Conservation (phyloP, 768 basidiomycete species). For the Collybiopsis confluens region DNA sequence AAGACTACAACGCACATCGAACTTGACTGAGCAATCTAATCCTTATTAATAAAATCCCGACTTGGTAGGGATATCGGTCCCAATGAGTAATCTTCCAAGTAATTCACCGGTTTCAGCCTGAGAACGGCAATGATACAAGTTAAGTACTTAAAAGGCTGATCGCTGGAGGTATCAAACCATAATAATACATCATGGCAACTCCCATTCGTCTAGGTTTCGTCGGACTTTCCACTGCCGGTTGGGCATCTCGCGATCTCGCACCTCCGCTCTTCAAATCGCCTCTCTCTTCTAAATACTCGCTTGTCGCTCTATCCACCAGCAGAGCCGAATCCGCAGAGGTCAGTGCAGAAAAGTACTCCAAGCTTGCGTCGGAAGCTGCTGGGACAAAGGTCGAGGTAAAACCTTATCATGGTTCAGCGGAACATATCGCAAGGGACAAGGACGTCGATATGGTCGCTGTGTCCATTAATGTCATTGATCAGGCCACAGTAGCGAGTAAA, state of each 20-base stretch:
- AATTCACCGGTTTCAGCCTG: too few relatives aligned
- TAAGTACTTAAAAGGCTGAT: too few relatives aligned
- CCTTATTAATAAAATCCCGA: too few relatives aligned
- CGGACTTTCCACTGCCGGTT: background rate
- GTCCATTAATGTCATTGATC: conserved; percentile 25
- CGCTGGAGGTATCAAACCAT: too few relatives aligned
- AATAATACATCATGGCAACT: too few relatives aligned
- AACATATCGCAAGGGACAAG: conserved; percentile 25
- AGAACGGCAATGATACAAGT: too few relatives aligned
- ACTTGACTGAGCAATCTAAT: too few relatives aligned
- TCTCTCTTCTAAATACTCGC: background rate
- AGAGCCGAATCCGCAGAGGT: background rate
- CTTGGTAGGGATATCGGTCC: too few relatives aligned
- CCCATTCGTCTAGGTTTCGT: background rate
- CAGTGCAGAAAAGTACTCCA: background rate
- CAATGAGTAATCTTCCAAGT: too few relatives aligned
- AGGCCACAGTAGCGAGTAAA: conserved; percentile 25
- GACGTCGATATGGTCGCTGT: conserved; percentile 34
- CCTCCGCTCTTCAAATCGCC: background rate
- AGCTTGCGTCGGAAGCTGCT: background rate
- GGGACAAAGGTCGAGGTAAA: background rate
- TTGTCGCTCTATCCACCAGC: conserved; percentile 9
- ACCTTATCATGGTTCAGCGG: conserved; percentile 4
- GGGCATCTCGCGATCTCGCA: background rate
- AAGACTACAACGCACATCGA: too few relatives aligned